Conservation (phyloP, 768 basidiomycete genomes). For the Kwoniella europaea region DNA sequence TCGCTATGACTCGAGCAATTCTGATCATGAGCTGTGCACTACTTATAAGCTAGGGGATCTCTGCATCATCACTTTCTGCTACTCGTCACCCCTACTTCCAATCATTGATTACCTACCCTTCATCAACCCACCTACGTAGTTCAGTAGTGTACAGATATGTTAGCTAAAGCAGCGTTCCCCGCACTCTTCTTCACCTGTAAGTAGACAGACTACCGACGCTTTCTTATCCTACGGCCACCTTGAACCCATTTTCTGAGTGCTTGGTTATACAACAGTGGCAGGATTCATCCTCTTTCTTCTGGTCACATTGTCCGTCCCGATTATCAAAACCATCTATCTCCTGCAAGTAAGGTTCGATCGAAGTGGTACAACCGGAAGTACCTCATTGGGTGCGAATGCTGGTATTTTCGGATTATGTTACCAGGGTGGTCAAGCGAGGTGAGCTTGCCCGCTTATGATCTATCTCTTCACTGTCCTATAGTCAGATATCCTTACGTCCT, state of each 20-base stretch:
- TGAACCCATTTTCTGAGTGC: not conserved
- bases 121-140: not conserved
- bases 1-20: too few relatives aligned
- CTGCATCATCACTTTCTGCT: too few relatives aligned
- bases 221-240: not conserved
- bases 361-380: constrained; percentile 36
- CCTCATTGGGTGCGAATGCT: constrained; percentile 64
- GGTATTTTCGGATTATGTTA: constrained; percentile 86
- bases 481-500: too few relatives aligned
- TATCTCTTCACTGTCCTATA: too few relatives aligned
- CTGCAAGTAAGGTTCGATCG: constrained; percentile 62
- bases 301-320: constrained; percentile 74
- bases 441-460: too few relatives aligned
- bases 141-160: constrained; percentile 12
- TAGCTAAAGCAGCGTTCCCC: constrained; percentile 35
- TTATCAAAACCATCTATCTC: constrained; percentile 70
- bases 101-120: too few relatives aligned
- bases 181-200: constrained; percentile 35
- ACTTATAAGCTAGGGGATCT: too few relatives aligned
- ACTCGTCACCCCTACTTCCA: too few relatives aligned
- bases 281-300: constrained; percentile 77
- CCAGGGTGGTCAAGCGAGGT: constrained; percentile 52
- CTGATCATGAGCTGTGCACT: too few relatives aligned
- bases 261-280: constrained; percentile 53
- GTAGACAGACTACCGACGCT: not conserved